Base-by-base conservation (phyloP, 75 land plant genomes). In the Chamaecyparis obtusa region DNA sequence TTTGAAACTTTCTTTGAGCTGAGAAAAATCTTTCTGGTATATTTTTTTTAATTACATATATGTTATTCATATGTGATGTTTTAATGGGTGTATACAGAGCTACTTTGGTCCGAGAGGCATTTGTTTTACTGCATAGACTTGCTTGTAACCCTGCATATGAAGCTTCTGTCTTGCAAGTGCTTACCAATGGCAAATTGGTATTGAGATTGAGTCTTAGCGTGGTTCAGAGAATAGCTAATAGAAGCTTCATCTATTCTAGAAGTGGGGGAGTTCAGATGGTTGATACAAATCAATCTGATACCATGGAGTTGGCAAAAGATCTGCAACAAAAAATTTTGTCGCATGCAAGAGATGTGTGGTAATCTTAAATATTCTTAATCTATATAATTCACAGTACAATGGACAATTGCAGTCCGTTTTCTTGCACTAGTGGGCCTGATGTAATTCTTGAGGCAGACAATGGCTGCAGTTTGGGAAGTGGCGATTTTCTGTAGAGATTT, bases 91-190 rank as follows among this genome's bases (percentile, higher is more conserved):
- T 72, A 72, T 72, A 84, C 67, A 84, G 64, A 54, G 85, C 64
- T 32, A 36, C 64, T 84, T 84, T 84, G 85, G 37, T 84, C 16
- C 64, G 37, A 33, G 85, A 84, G 41, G 85, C 64, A 35, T 33
- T 84, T 7, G 10, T 84, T 46, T 55, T 84, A 19, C 85, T 84
- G 41, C 41, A 84, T 55, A 54, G 24, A 24, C 85, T 84, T 84
- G 36, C 39, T 55, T 51, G 51, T 55, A 84, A 84, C 64, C 64
- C 64, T 51, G 16, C 48, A 55, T 84, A 84, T 84, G 85, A 54
- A 84, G 41, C 64, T 84, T 51, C 67, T 84, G 85, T 56, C 37
- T 84, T 84, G 64, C 64, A 35, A 56, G n/a, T 15, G 35, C 32
- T 84, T 24, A 84, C 67, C 27, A 36, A 56, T 55, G 33, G 33